Base-by-base conservation (phyloP, 2,329 filamentous ascomycete genomes). In the Metarhizium anisopliae region DNA sequence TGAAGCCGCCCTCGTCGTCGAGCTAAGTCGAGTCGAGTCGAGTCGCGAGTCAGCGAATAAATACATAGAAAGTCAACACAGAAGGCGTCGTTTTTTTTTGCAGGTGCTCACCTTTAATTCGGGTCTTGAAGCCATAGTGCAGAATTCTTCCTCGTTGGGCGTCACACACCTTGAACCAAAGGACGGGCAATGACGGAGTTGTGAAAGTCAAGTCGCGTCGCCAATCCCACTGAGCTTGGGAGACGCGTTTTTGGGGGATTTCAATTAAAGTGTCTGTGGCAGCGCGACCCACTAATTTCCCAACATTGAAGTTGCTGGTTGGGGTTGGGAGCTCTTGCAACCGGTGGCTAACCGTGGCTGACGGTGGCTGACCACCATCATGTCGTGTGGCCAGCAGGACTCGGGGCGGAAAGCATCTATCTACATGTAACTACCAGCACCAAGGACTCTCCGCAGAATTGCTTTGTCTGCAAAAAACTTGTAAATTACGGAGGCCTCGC, bases 1-100 rank as follows among this genome's bases (percentile, higher is more conserved):
- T 96, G 78, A 99, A 99, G 62, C 93, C 91, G 67, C 87, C 85
- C 77, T 99, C 94, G 68, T 99, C 94, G 67, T 99, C 95, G 68
- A 97, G 90, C 88, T 92, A 55, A 14, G 20, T 16, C 54, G 51
- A 7, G 47, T 43, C 38, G 38, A 16, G 10, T 35, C 32, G 32
- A 11, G 32, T 35, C 5, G 32, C 38, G 32, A 40, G 38, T 40
- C 3, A 40, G 38, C 13, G 38, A 40, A 40, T 40, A 11, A 40
- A 40, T 40, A 11, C 13, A 5, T 6, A 11, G 13, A 16, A 55
- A 55, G 18, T 14, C 45, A 49, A 14, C 4, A 2, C 6, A 16
- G 25, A 49, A 49, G 25, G 4, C 1, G 20, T 4, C 7, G 25
- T 25, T 4, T 25, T 25, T 18, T 18, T 49, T 8, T 49, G 13